Evolutionary conservation across 2,329 filamentous ascomycete species (phyloP), one percentile per base, ranked within the genome.

Genomic region (Phoma sp.): DNA sequence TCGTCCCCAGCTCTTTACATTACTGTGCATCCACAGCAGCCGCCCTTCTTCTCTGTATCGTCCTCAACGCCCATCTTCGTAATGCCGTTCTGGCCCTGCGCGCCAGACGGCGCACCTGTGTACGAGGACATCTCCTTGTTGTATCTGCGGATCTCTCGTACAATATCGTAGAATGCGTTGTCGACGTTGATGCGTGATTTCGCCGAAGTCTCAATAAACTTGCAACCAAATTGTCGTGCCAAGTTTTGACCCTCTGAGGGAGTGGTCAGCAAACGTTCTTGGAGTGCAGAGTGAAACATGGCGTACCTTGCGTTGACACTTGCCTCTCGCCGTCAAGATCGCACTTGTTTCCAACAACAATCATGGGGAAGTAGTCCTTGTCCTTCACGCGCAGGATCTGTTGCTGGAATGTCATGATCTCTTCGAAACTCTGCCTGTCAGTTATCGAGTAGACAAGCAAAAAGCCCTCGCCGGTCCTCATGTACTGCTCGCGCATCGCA

Each of bases 311-410:
- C 81, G 89, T 88, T 62, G 91, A 90, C 56, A 99, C 95, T 71
- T 93, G 90, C 73, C 95, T 87, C 80, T 99, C 93, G 67, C 83
- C 83, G 73, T 97, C 93, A 76, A 99, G 81, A 91, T 99, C 95
- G 80, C 93, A 97, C 84, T 99, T 99, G 86, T 99, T 99, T 68
- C 92, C 95, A 34, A 98, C 95, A 38, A 99, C 91, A 53, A 98
- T 96, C 83, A 99, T 98, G 67, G 95, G 95, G 83, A 99, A 99
- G 78, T 97, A 96, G 80, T 99, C 95, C 86, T 96, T 98, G 82
- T 98, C 95, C 85, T 99, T 99, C 70, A 99, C 95, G 67, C 95
- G 84, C 67, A 99, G 83, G 75, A 99, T 99, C 80, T 99, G 95
- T 83, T 98, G 93, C 79, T 98, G 93, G 80, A 98, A 98, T 42